Percentiles rank a stretch among this genome's conserved stretches.
Evolutionary conservation across 306 rosid species (phyloP).

Genomic region (Rosa multiflora): DNA sequence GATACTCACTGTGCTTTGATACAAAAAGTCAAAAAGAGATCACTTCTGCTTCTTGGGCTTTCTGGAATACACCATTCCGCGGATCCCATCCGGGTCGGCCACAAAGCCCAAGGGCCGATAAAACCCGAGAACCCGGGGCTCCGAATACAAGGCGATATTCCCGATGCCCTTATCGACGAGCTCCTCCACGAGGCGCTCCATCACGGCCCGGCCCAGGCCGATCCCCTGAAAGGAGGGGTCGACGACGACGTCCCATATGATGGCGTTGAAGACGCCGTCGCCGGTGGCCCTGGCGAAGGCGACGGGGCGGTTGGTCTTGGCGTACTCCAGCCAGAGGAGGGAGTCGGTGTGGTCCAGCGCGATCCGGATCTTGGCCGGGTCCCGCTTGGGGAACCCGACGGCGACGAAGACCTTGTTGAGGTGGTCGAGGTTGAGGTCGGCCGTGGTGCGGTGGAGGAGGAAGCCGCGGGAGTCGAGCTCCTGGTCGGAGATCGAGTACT

Average conservation of each 20-base stretch:
- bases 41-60: constrained; percentile 33
- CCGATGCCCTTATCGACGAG: constrained; percentile 49
- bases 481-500: constrained; percentile 54
- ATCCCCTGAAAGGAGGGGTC: constrained; percentile 91
- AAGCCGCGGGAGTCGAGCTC: constrained; percentile 69
- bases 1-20: background rate
- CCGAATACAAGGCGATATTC: constrained; percentile 77
- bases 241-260: constrained; percentile 92
- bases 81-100: constrained; percentile 83
- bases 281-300: constrained; percentile 94
- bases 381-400: constrained; percentile 83
- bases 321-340: constrained; percentile 70
- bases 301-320: constrained; percentile 54
- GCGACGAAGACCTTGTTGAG: constrained; percentile 79
- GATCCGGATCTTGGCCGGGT: constrained; percentile 57
- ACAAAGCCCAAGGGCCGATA: constrained; percentile 81
- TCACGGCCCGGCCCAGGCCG: constrained; percentile 78
- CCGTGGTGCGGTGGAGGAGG: constrained; percentile 52
- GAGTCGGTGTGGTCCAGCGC: constrained; percentile 77
- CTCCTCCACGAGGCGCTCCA: constrained; percentile 66
- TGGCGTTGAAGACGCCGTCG: constrained; percentile 91
- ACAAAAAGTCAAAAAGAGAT: background rate
- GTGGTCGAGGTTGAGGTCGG: constrained; percentile 61
- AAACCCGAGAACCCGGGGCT: constrained; percentile 83
- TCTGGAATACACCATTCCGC: constrained; percentile 79